Evolutionary conservation across 768 basidiomycete species (phyloP).

Genomic region (Podaxis sp.): DNA sequence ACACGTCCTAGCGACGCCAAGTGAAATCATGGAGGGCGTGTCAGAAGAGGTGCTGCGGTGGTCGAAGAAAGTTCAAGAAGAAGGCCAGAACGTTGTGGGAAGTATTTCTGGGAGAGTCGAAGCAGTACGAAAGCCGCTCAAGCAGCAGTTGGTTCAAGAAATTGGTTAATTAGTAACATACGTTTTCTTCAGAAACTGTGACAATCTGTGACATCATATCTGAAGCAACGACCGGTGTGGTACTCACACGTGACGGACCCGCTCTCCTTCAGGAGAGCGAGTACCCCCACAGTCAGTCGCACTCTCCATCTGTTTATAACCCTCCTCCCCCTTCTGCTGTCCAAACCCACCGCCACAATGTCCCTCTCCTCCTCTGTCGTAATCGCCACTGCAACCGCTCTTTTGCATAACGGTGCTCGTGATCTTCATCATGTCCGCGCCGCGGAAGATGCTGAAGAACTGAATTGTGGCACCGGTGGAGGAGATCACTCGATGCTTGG

Average conservation of each 20-base stretch:
- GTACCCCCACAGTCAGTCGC: constrained; percentile 33
- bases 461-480: constrained; percentile 50
- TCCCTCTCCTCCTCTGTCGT: constrained; percentile 14
- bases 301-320: constrained; percentile 17
- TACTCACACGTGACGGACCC: constrained; percentile 24
- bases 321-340: constrained; percentile 1
- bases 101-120: background rate
- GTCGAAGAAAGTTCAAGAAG: constrained; percentile 23
- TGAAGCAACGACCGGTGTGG: constrained; percentile 25
- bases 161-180: background rate
- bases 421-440: background rate
- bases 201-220: background rate
- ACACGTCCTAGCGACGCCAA: constrained; percentile 50
- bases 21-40: constrained; percentile 35
- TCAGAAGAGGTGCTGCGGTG: constrained; percentile 37
- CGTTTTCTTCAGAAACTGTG: background rate
- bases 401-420: background rate
- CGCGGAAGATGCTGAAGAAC: constrained; percentile 15
- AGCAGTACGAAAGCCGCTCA: background rate
- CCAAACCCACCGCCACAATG: constrained; percentile 10
- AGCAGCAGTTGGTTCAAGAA: background rate
- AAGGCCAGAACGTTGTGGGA: background rate
- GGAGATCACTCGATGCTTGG: constrained; percentile 45
- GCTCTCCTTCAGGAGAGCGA: constrained; percentile 16
- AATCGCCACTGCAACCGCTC: constrained; percentile 3